Percentiles rank a stretch among this genome's conserved stretches.
These are phyloP conservation scores for Candida ovalis DNA, from an alignment of 805 yeast genomes.

Conservation along the genomic window DNA sequence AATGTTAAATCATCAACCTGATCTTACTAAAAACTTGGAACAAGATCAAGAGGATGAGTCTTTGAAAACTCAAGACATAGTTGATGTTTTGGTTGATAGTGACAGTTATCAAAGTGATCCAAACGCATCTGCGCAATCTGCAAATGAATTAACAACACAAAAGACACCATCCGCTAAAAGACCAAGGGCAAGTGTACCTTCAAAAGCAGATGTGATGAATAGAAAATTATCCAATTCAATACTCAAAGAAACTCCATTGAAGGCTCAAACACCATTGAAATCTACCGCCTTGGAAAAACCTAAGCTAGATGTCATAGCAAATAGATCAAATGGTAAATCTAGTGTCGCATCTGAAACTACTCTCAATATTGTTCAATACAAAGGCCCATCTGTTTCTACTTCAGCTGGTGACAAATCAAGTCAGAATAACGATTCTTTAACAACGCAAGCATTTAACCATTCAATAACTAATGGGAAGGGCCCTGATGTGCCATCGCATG, in stretches of 20 bases:
- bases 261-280: conserved; percentile 1
- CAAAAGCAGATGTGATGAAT: conserved; percentile 23
- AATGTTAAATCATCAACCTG: conserved; percentile 33
- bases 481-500: no score
- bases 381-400: no score
- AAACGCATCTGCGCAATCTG: conserved; percentile 1
- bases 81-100: conserved; percentile 14
- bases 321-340: no score
- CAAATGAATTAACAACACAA: not conserved
- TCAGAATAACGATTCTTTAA: no score
- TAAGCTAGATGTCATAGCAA: no score
- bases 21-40: conserved; percentile 29
- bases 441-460: no score
- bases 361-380: no score
- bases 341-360: no score
- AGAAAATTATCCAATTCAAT: conserved; percentile 14
- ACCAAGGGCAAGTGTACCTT: conserved; percentile 29
- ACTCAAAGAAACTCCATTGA: conserved; percentile 6
- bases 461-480: no score
- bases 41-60: conserved; percentile 10
- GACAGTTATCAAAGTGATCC: conserved; percentile 23
- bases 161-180: conserved; percentile 3
- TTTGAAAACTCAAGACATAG: conserved; percentile 4
- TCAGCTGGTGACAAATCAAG: no score
- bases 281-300: no score